These are phyloP conservation scores for Serendipita sp. DNA, from an alignment of 768 basidiomycete genomes.

Conservation along the genomic window DNA sequence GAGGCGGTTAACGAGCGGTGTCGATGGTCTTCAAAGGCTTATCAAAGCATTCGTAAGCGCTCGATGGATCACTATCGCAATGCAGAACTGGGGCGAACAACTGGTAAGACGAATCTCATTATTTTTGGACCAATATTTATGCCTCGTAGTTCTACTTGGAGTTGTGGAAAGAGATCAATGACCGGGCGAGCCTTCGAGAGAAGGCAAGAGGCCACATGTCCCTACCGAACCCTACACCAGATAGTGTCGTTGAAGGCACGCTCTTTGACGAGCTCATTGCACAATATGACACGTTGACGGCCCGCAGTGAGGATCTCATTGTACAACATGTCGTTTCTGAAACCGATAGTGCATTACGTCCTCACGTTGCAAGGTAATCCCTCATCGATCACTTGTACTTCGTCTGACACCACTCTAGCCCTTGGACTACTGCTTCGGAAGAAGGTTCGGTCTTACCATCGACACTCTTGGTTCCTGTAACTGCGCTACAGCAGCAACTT, in stretches of 20 bases:
- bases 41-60: conserved; percentile 79
- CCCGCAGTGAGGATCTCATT: conserved; percentile 76
- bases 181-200: conserved; percentile 39
- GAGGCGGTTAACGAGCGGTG: conserved; percentile 58
- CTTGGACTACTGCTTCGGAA: conserved; percentile 13
- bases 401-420: conserved; percentile 6
- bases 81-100: conserved; percentile 82
- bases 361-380: conserved; percentile 42
- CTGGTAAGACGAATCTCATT: conserved; percentile 33
- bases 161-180: conserved; percentile 67
- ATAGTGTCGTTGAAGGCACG: conserved; percentile 36
- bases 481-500: conserved; percentile 68
- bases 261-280: conserved; percentile 66
- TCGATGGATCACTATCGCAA: conserved; percentile 47
- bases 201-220: conserved; percentile 33
- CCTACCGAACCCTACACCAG: conserved; percentile 30
- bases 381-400: background rate
- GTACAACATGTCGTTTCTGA: conserved; percentile 70
- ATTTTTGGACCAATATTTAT: background rate
- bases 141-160: conserved; percentile 72
- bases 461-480: conserved; percentile 58
- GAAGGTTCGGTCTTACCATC: conserved; percentile 43
- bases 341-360: conserved; percentile 56
- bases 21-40: conserved; percentile 66
- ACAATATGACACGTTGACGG: conserved; percentile 42